Conservation (phyloP, 1,284 basidiomycete species). For the Grifola frondosa region DNA sequence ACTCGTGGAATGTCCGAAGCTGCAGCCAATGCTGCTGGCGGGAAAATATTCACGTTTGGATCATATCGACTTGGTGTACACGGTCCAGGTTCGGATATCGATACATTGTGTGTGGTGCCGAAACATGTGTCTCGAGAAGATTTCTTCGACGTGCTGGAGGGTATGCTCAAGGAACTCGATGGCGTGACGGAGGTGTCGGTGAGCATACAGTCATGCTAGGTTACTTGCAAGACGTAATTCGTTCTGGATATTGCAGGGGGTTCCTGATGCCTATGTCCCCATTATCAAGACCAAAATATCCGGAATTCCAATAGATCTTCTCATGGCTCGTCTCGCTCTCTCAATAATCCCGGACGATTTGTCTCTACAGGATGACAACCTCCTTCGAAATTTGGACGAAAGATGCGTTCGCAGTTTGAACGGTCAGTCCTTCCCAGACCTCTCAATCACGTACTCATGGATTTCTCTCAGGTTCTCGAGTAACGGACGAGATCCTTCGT, state of each 20-base stretch:
- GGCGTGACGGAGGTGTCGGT: constrained; percentile 91
- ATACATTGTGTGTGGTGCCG: constrained; percentile 98
- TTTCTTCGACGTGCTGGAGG: constrained; percentile 92
- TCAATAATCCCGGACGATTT: constrained; percentile 90
- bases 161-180: constrained; percentile 84
- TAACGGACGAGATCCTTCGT: constrained; percentile 94
- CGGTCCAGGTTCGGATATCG: constrained; percentile 95
- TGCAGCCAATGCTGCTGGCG: constrained; percentile 85
- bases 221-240: constrained; percentile 4
- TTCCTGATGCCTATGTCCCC: constrained; percentile 95
- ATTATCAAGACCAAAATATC: constrained; percentile 91
- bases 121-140: constrained; percentile 95
- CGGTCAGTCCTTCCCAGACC: constrained; percentile 51
- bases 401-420: constrained; percentile 93
- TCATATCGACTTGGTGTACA: constrained; percentile 97
- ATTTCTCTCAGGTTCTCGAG: constrained; percentile 87
- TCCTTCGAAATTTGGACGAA: constrained; percentile 93
- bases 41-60: constrained; percentile 99
- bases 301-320: constrained; percentile 92
- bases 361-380: constrained; percentile 86
- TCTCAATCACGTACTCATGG: background rate
- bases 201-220: constrained; percentile 35
- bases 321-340: constrained; percentile 86
- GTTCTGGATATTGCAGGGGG: constrained; percentile 77
- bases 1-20: constrained; percentile 83